Percentiles rank a stretch among this genome's conserved stretches.
Evolutionary conservation across 2,329 filamentous ascomycete species (phyloP).

Genomic region (Westerdykella ornata): DNA sequence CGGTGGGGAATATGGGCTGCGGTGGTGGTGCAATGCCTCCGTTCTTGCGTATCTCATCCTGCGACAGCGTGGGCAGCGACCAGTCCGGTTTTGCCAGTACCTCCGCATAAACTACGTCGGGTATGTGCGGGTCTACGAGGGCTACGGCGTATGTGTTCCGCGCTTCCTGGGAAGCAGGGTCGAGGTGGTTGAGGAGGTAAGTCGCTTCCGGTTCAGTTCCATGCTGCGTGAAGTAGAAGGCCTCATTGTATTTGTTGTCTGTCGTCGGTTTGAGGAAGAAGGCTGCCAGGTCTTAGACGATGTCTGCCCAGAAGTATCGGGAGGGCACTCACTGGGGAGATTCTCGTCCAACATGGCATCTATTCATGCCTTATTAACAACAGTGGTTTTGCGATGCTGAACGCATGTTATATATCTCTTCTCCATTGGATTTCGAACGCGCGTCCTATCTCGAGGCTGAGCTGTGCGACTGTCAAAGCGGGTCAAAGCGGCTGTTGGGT

Average conservation of each 20-base stretch:
- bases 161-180: slow-evolving; percentile 62
- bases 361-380: not conserved
- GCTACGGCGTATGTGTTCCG: slow-evolving; percentile 82
- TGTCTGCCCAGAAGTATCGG: not conserved
- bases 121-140: slow-evolving; percentile 72
- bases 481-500: slow-evolving; percentile 1
- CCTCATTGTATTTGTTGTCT: slow-evolving; percentile 48
- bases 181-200: slow-evolving; percentile 71
- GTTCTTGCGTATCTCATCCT: slow-evolving; percentile 68
- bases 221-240: slow-evolving; percentile 57
- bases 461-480: not conserved
- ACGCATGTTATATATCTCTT: not conserved
- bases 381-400: not conserved
- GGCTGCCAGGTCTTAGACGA: slow-evolving; percentile 34
- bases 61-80: slow-evolving; percentile 73
- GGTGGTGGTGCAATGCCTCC: slow-evolving; percentile 60
- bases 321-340: slow-evolving; percentile 58
- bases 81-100: slow-evolving; percentile 79
- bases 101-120: slow-evolving; percentile 80
- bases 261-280: slow-evolving; percentile 54
- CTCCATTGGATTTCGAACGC: not conserved
- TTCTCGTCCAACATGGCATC: slow-evolving; percentile 77
- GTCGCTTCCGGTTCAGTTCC: slow-evolving; percentile 73
- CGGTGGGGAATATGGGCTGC: slow-evolving; percentile 66
- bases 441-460: not conserved